phyloP scores from a whole-genome alignment of 2,329 filamentous ascomycete genomes.

The Pseudocercospora musae region DNA sequence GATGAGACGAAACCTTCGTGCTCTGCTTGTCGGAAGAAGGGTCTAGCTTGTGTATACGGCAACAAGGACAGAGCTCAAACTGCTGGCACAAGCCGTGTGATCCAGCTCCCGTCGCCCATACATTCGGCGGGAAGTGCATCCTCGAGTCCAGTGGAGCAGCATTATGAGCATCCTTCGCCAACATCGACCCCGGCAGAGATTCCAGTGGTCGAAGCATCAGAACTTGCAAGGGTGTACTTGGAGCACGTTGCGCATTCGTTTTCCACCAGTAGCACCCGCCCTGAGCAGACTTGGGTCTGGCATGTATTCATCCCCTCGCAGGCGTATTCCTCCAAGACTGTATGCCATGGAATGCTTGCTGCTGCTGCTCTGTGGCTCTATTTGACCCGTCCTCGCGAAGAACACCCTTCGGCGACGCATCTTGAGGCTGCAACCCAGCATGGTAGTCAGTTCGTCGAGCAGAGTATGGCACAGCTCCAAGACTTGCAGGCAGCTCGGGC shows the following conservation, averaged over 20 bases:
- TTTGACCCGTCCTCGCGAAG: not conserved
- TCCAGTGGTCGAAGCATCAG: not conserved
- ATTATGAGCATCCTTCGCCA: not conserved
- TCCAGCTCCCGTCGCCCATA: not conserved
- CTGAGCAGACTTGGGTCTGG: not conserved
- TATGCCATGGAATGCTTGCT: not conserved
- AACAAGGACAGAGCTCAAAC: not conserved
- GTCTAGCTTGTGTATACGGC: not conserved
- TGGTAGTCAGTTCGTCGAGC: not conserved
- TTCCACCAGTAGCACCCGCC: not conserved
- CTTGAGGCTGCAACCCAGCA: not conserved
- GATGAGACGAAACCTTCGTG: not conserved
- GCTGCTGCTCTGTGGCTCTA: not conserved
- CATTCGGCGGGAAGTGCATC: not conserved
- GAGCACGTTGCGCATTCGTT: constrained; percentile 1
- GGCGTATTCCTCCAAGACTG: not conserved
- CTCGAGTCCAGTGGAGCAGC: not conserved
- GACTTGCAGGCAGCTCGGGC: not conserved
- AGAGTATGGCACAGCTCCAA: not conserved
- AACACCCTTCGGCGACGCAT: not conserved
- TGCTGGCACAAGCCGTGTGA: not conserved
- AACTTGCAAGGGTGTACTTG: not conserved
- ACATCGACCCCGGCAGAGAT: not conserved
- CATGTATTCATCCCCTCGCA: not conserved
- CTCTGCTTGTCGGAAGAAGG: not conserved